Conservation (phyloP, 2,329 filamentous ascomycete genomes). For the Epichloe coenophiala region DNA sequence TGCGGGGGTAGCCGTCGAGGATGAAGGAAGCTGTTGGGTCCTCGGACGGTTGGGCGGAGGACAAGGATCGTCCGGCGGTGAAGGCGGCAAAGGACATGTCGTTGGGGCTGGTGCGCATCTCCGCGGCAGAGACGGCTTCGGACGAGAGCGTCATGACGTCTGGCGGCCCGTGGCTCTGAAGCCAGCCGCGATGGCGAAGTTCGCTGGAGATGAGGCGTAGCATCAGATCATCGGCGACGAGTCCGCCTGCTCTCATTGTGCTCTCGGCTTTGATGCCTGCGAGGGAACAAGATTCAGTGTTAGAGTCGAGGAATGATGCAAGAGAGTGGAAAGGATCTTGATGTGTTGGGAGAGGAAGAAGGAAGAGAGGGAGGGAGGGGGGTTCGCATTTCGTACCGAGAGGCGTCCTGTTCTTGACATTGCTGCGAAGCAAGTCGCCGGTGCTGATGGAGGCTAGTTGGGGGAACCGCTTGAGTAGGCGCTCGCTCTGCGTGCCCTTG, state of each 20-base stretch:
- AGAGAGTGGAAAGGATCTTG: background rate
- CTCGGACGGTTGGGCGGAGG: constrained; percentile 39
- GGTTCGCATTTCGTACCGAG: constrained; percentile 44
- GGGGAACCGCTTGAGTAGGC: constrained; percentile 68
- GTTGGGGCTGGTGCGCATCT: constrained; percentile 14
- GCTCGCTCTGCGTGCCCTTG: constrained; percentile 90
- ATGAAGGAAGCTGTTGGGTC: constrained; percentile 78
- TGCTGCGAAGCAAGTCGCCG: constrained; percentile 79
- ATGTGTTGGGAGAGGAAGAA: background rate
- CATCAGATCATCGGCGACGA: constrained; percentile 89
- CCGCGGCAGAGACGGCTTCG: constrained; percentile 23
- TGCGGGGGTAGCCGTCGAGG: constrained; percentile 91
- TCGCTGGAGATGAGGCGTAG: constrained; percentile 86
- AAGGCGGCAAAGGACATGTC: constrained; percentile 8
- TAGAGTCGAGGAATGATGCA: constrained; percentile 2
- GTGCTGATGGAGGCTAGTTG: constrained; percentile 87
- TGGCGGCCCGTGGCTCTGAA: constrained; percentile 36
- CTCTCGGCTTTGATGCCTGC: constrained; percentile 80
- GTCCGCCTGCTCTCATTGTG: constrained; percentile 72
- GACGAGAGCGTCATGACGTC: constrained; percentile 40
- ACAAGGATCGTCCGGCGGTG: constrained; percentile 4
- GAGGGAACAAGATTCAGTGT: background rate
- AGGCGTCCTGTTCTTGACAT: constrained; percentile 79
- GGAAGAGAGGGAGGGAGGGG: background rate
- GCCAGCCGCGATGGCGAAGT: constrained; percentile 74